These are phyloP conservation scores for Nicotiana obtusifolia DNA, from an alignment of 257 asterid species.

Conservation along the genomic window DNA sequence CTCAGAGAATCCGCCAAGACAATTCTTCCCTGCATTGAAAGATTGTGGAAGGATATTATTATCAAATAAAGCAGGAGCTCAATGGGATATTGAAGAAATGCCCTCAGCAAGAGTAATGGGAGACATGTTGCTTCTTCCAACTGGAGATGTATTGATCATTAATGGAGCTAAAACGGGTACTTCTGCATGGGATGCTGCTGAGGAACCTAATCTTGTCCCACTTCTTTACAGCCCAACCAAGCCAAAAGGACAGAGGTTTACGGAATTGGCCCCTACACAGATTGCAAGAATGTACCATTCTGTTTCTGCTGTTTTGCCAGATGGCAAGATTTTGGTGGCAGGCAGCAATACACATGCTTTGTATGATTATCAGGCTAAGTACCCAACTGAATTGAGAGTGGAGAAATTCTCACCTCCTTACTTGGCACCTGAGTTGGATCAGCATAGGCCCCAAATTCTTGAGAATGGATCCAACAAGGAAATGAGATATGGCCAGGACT, in stretches of 20 bases:
- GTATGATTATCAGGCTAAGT: conserved; percentile 39
- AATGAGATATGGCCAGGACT: conserved; percentile 40
- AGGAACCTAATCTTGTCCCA: conserved; percentile 50
- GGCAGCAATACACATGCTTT: conserved; percentile 74
- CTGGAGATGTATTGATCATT: conserved; percentile 54
- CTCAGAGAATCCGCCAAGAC: conserved; percentile 37
- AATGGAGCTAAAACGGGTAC: conserved; percentile 73
- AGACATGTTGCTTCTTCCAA: conserved; percentile 64
- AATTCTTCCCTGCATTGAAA: conserved; percentile 43
- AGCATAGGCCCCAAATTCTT: conserved; percentile 28
- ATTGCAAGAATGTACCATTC: conserved; percentile 93
- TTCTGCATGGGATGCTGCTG: conserved; percentile 73
- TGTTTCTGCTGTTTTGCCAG: conserved; percentile 46
- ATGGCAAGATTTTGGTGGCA: conserved; percentile 56
- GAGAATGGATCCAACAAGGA: conserved; percentile 22
- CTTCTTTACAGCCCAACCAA: conserved; percentile 51
- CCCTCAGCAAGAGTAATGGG: conserved; percentile 79
- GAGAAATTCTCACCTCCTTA: conserved; percentile 87
- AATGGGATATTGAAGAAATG: conserved; percentile 77
- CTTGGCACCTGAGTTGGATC: conserved; percentile 37
- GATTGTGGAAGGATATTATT: conserved; percentile 60
- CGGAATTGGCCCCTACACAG: conserved; percentile 30
- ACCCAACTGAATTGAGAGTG: conserved; percentile 61
- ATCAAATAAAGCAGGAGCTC: conserved; percentile 11
- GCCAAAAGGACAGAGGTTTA: conserved; percentile 40